A percentile compares a stretch with the other conserved stretches of the same genome.
Evolutionary conservation across 495 filamentous ascomycete species (phyloP).

Genomic region (Xylaria flabelliformis): DNA sequence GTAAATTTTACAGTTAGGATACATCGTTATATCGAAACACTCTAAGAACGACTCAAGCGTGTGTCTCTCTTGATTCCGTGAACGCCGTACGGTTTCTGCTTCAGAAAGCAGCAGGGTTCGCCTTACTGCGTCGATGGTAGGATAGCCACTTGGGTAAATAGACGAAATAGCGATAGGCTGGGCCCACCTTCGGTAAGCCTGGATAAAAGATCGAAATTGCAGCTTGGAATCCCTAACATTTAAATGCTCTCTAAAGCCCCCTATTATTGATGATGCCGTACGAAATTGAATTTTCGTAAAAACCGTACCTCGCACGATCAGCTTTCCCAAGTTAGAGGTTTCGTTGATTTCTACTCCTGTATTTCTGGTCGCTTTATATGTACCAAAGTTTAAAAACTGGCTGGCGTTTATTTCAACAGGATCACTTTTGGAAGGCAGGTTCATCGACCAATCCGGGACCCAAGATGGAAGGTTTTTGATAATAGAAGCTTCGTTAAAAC

Average conservation of each 20-base stretch:
- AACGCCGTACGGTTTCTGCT: background rate
- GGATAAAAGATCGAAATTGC: background rate
- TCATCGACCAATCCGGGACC: conserved; percentile 8
- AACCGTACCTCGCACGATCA: background rate
- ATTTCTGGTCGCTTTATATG: background rate
- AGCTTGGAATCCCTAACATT: background rate
- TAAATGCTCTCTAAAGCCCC: background rate
- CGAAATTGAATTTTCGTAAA: background rate
- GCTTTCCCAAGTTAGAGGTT: background rate
- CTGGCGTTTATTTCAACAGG: background rate
- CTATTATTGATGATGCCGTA: background rate
- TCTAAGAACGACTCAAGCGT: background rate
- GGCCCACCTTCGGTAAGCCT: background rate
- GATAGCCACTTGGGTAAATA: background rate
- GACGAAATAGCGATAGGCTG: background rate
- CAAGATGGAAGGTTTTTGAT: conserved; percentile 6
- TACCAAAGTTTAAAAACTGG: background rate
- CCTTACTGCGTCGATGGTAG: background rate
- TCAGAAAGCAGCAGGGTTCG: background rate
- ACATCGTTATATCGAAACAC: conserved; percentile 2
- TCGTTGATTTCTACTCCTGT: background rate
- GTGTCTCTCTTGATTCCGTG: background rate
- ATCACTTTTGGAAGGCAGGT: background rate
- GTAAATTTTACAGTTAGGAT: conserved; percentile 3
- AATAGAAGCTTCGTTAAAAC: background rate